A percentile compares a stretch with the other conserved stretches of the same genome.
phyloP scores from a whole-genome alignment of 2,329 filamentous ascomycete genomes.

The Colletotrichum noveboracense region DNA sequence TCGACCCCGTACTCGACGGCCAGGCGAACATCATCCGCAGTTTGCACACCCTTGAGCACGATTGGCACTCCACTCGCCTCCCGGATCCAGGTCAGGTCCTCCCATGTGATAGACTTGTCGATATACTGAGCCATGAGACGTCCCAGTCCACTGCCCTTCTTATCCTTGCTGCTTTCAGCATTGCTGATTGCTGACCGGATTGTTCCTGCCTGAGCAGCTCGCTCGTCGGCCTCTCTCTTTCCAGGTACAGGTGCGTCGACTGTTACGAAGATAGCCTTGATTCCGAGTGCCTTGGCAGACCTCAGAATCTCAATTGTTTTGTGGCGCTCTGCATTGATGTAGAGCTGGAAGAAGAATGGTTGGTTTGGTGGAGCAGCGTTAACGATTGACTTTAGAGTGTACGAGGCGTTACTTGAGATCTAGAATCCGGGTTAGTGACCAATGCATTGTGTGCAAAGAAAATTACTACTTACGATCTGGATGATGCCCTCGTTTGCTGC shows the following conservation, averaged over 20 bases:
- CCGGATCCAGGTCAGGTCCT: constrained; percentile 67
- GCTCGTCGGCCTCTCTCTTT: constrained; percentile 55
- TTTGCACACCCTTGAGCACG: constrained; percentile 73
- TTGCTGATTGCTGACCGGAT: constrained; percentile 43
- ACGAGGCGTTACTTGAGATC: constrained; percentile 58
- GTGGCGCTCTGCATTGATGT: constrained; percentile 60
- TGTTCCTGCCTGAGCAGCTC: constrained; percentile 50
- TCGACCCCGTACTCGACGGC: constrained; percentile 66
- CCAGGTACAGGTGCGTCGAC: constrained; percentile 62
- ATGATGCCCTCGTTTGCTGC: constrained; percentile 52
- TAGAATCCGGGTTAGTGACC: not conserved
- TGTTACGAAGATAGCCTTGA: constrained; percentile 61
- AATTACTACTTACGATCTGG: constrained; percentile 43
- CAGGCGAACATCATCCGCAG: constrained; percentile 63
- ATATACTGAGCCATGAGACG: constrained; percentile 55
- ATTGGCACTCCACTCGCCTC: constrained; percentile 57
- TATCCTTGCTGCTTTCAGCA: constrained; percentile 52
- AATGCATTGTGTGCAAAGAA: not conserved
- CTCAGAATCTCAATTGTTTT: constrained; percentile 55
- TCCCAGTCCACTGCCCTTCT: constrained; percentile 54
- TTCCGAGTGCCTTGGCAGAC: constrained; percentile 47
- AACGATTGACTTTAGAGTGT: constrained; percentile 48
- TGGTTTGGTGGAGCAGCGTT: constrained; percentile 34
- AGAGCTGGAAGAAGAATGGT: constrained; percentile 66
- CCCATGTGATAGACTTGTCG: constrained; percentile 64